Evolutionary conservation across 352 stramenopile genomes (phyloP), one percentile per base, ranked within the genome.

Genomic region (Globisporangium orthogonon): DNA sequence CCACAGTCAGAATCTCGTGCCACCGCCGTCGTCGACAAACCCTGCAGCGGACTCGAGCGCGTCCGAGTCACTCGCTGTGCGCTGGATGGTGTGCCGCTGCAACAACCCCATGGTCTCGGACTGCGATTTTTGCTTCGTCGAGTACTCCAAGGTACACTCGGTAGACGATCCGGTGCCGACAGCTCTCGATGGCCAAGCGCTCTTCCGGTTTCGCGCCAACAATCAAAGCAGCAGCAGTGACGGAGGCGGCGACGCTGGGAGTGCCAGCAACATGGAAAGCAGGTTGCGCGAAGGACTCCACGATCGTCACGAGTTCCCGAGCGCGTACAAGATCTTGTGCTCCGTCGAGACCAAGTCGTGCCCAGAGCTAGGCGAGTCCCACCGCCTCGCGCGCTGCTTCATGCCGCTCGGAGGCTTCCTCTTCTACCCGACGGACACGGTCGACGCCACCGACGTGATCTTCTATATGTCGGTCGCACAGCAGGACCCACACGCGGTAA

Each of bases 261-360:
- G 49, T 10, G 17, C 52, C 4, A 39, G 49, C 10, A 43, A 17
- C 39, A 28, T 3, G 7, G 46, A 18, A 17, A 44, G 52, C 6
- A 61, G 4, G 28, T 69, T 10, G 58, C 11, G 33, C 48, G 9
- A 58, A 60, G 65, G 67, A 4, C 50, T 78, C 1, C 61, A 73
- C 23, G 45, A 61, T 14, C 33, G 58, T 33, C 50, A 63, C 35
- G 48, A 54, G 39, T 53, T 84, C 30, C 78, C 78, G 0, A 61
- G 60, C 15, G 80, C 80, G 17, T 90, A 85, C 64, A 89, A 93
- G 65, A 58, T 93, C n/a, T 66, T 89, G 39, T 56, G 60, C 31
- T 93, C 83, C 4, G 75, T 86, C 30, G 73, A 91, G 54, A 87
- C 69, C 37, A 77, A 77, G 23, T 69, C 76, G 39, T 91, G 83